Base-by-base conservation (phyloP, 306 rosid species). In the Fragaria nilgerrensis region DNA sequence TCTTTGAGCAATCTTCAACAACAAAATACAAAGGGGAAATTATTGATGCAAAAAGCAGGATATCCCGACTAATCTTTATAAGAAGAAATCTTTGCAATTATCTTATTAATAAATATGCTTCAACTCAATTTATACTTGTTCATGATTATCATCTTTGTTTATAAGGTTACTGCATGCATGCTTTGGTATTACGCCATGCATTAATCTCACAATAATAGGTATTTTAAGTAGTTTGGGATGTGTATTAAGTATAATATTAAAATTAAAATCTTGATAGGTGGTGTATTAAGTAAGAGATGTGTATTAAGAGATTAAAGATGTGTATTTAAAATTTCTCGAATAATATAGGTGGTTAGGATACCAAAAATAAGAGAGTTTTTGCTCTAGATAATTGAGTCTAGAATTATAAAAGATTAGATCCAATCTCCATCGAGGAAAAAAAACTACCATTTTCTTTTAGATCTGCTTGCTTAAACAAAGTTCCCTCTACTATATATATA, bases 401-500 rank as follows among this genome's bases (percentile, higher is more conserved):
- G 32, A 29, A 29, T 29, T 29, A 29, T 29, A 37, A 37, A 37
- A 37, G 41, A 37, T 37, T 37, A 37, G 4, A 32, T 32, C 36
- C 36, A 32, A 32, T 32, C 36, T 3, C 36, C 36, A 0, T 32
- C 36, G 36, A 32, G 36, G 36, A 32, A 32, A 32, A 32, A 27
- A 27, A 27, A 27, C 29, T 32, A 3, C 36, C 4, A 32, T 32
- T 32, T 32, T 32, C 36, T 32, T 32, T 32, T 32, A 32, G 36
- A 3, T 82, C 55, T 65, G 36, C 64, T 84, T 82, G 82, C 72
- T 75, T 78, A 84, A 78, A 77, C 41, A 76, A 79, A 50, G 59
- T 64, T 75, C 76, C 59, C 72, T 5, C 41, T 37, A 37, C 41
- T 37, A 32, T 32, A 32, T 32, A 32, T 32, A 32, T 32, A 29